These are phyloP conservation scores for Aspergillus hortae DNA, from an alignment of 2,329 filamentous ascomycete genomes.

Conservation along the genomic window DNA sequence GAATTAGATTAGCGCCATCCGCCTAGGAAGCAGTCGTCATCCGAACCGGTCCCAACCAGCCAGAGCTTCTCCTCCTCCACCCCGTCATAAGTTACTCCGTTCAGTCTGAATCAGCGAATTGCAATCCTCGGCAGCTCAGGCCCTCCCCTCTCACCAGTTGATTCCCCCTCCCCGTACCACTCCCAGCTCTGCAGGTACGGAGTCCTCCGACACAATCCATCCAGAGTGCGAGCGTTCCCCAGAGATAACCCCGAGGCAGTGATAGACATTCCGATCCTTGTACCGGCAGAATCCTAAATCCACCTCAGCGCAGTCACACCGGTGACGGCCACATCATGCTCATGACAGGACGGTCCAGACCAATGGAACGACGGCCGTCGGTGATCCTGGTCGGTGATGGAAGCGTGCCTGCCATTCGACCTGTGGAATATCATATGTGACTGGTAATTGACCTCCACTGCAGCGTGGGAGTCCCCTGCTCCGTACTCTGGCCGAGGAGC, in stretches of 20 bases:
- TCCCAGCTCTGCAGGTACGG: conserved; percentile 9
- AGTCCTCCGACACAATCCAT: neutral
- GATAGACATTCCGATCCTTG: neutral
- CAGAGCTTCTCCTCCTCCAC: neutral
- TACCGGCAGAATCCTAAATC: conserved; percentile 5
- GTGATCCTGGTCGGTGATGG: neutral
- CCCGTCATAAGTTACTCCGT: neutral
- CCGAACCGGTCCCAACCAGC: neutral
- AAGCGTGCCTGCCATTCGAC: neutral
- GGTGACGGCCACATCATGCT: neutral
- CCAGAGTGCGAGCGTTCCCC: neutral
- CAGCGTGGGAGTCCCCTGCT: neutral
- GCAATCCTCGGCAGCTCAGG: neutral
- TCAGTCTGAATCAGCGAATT: neutral
- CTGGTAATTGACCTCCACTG: neutral
- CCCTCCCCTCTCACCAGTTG: neutral
- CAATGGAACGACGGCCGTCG: neutral
- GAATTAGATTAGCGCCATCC: neutral
- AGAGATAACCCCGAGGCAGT: too few relatives aligned
- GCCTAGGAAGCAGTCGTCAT: too few relatives aligned
- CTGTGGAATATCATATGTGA: conserved; percentile 11
- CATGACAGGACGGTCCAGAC: neutral
- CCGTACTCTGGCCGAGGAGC: neutral
- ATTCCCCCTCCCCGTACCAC: neutral
- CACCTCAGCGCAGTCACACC: conserved; percentile 8